Evolutionary conservation across 2,329 filamentous ascomycete genomes (phyloP).

Genomic region (Lachnellula occidentalis): DNA sequence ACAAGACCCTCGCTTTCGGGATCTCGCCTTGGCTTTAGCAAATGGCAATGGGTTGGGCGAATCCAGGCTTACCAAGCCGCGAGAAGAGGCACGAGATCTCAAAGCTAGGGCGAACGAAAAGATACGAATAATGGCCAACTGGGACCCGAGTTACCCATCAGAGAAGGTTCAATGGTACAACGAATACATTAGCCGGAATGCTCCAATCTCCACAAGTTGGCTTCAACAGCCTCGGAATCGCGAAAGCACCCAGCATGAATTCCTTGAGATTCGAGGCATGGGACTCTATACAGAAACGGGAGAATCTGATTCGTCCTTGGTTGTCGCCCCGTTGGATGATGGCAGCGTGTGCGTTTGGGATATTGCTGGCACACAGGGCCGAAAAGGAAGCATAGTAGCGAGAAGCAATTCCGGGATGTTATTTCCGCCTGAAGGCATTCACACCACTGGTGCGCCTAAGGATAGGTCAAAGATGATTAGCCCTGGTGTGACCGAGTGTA

Average conservation of each 20-base stretch:
- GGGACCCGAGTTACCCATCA: slow-evolving; percentile 70
- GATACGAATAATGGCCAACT: slow-evolving; percentile 63
- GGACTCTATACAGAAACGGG: slow-evolving; percentile 57
- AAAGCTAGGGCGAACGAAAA: slow-evolving; percentile 34
- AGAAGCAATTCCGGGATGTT: slow-evolving; percentile 64
- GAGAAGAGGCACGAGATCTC: slow-evolving; percentile 19
- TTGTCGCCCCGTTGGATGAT: slow-evolving; percentile 76
- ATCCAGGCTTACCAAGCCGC: slow-evolving; percentile 20
- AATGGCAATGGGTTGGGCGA: slow-evolving; percentile 26
- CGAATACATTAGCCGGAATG: slow-evolving; percentile 81
- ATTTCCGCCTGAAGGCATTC: slow-evolving; percentile 44
- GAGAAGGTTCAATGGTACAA: slow-evolving; percentile 80
- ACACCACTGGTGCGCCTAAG: slow-evolving; percentile 38
- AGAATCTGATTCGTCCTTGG: slow-evolving; percentile 48
- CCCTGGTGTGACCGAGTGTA: slow-evolving; percentile 70
- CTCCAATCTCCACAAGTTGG: slow-evolving; percentile 70
- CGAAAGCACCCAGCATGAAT: slow-evolving; percentile 38
- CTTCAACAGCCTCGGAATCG: slow-evolving; percentile 55
- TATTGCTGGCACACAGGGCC: slow-evolving; percentile 49
- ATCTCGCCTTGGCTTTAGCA: slow-evolving; percentile 25
- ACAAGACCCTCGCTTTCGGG: slow-evolving; percentile 37
- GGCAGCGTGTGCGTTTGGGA: slow-evolving; percentile 89
- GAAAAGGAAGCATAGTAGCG: slow-evolving; percentile 57
- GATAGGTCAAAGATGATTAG: slow-evolving; percentile 60
- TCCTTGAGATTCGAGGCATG: slow-evolving; percentile 66